A percentile compares a stretch with the other conserved stretches of the same genome.
Conservation (phyloP, 345 rosid genomes). For the Mallotus nudiflorus region DNA sequence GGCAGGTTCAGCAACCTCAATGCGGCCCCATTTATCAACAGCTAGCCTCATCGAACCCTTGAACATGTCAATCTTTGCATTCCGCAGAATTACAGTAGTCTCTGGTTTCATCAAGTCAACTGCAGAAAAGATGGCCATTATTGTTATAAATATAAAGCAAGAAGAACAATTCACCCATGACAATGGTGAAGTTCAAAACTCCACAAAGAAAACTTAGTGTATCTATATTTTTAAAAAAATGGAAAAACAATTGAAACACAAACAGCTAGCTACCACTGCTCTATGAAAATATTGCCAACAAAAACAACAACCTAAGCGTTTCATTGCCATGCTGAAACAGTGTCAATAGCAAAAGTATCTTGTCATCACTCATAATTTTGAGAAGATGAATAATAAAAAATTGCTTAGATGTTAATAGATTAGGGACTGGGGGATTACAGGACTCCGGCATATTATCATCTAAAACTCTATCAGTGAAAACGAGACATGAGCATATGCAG, state of each 20-base stretch:
- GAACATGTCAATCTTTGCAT: slow-evolving; percentile 95
- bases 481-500: not conserved
- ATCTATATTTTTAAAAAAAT: not conserved
- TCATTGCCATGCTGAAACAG: not conserved
- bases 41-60: slow-evolving; percentile 97
- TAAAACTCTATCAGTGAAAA: not conserved
- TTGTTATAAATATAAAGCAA: not conserved
- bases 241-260: not conserved
- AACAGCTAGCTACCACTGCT: not conserved
- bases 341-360: not conserved
- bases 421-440: too few species aligned
- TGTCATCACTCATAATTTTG: not conserved
- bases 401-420: too few species aligned
- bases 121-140: slow-evolving; percentile 23
- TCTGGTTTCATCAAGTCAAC: slow-evolving; percentile 77
- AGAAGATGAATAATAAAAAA: too few species aligned
- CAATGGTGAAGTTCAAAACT: not conserved
- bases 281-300: not conserved
- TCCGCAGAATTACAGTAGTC: slow-evolving; percentile 67
- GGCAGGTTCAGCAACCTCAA: slow-evolving; percentile 76
- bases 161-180: not conserved
- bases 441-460: too few species aligned
- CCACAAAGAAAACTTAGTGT: not conserved
- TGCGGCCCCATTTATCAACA: slow-evolving; percentile 94
- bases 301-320: not conserved